Evolutionary conservation across 1,139 yeast genomes (phyloP).

Genomic region (Candida frijolesensis): DNA sequence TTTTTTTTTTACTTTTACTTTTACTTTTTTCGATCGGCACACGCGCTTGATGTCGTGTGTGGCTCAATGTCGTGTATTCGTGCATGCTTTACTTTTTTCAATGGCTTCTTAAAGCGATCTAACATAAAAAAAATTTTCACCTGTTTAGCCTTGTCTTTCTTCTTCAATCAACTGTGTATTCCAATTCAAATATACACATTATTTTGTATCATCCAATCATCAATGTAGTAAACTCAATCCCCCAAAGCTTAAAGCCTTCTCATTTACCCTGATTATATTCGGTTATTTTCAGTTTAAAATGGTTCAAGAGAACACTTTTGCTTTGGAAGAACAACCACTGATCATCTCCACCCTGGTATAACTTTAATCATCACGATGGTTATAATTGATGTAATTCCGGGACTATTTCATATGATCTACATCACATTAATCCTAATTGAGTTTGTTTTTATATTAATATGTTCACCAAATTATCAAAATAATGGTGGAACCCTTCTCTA

Average conservation of each 20-base stretch:
- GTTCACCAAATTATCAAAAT: constrained; percentile 13
- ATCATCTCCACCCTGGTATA: constrained; percentile 53
- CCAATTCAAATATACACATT: neutral
- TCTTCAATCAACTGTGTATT: neutral
- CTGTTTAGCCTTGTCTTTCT: neutral
- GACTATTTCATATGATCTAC: constrained; percentile 48
- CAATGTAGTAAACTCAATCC: neutral
- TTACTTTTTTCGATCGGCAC: neutral
- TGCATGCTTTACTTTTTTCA: too few relatives aligned
- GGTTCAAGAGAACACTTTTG: constrained; percentile 53
- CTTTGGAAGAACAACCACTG: constrained; percentile 41
- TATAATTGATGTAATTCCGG: constrained; percentile 30
- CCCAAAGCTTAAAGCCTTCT: constrained; percentile 53
- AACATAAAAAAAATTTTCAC: neutral
- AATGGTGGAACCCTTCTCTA: constrained; percentile 16
- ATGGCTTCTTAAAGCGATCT: neutral
- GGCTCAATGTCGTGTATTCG: neutral
- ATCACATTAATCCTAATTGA: constrained; percentile 12
- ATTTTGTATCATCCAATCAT: neutral
- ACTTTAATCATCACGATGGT: constrained; percentile 18
- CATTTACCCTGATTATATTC: constrained; percentile 55
- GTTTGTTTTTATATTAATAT: constrained; percentile 10
- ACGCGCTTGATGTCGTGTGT: neutral
- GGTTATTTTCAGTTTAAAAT: constrained; percentile 54
- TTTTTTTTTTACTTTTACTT: neutral